Base-by-base conservation (phyloP, 2,329 filamentous ascomycete species). In the Parasarocladium wereldwijsianum region DNA sequence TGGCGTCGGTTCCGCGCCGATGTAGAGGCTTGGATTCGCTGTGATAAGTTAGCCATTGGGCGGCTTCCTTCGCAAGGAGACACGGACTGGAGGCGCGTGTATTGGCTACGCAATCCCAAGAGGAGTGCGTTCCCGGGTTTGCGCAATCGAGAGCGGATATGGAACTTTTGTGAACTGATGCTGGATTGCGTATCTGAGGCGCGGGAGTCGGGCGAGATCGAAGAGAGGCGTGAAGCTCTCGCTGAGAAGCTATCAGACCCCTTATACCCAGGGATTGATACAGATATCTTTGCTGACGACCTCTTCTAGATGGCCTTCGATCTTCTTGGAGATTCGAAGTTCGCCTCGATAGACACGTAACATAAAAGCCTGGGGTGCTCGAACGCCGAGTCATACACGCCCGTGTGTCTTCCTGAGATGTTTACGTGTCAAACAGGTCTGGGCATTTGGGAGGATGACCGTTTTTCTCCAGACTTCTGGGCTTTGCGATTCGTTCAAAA, bases 131-230 rank as follows among this genome's bases (percentile, higher is more conserved):
- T 30, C 7, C 28, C 20, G 5, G 28, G 28, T 3, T 11, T 30
- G 28, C 19, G 28, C 7, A 30, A 30, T 13, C n/a, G 28, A 8
- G 28, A 19, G 8, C n/a, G 28, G 28, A 30, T 30, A 4, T 30
- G 28, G 28, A 15, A 30, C 5, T 12, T 8, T 5, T 30, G 28
- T 15, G 11, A 23, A 8, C n/a, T 17, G 13, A 17, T 24, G 14
- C 8, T 30, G 17, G n/a, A 4, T 8, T 22, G 18, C 14, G 17
- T 29, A 6, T 21, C 18, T 13, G 4, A 8, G 17, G 17, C 26
- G 18, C 16, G 26, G 8, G 26, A 18, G 6, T 12, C 7, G 15
- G 26, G 26, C 11, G 26, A 8, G 13, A 27, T 27, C 5, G 26
- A 18, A 4, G 14, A n/a, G 16, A 27, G 16, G 14, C 24, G 8